Evolutionary conservation across 345 rosid species (phyloP).

Genomic region (Xanthoceras sorbifolium): DNA sequence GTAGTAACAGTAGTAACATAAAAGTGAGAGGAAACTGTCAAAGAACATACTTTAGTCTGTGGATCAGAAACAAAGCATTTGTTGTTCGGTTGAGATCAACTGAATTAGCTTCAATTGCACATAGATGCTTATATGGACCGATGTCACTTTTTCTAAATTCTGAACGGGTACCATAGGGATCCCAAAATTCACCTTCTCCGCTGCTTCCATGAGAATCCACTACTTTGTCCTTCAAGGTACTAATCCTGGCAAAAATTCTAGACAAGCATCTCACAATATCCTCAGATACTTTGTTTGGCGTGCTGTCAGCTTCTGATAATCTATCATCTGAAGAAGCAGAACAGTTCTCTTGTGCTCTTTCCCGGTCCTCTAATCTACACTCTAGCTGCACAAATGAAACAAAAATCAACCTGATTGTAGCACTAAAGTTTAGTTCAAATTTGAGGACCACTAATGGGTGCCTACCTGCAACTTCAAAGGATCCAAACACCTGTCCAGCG

Average conservation of each 20-base stretch:
- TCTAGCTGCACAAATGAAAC: conserved; percentile 55
- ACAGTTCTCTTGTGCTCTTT: conserved; percentile 56
- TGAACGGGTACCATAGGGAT: conserved; percentile 59
- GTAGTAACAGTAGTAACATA: conserved; percentile 1
- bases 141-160: conserved; percentile 47
- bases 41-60: conserved; percentile 68
- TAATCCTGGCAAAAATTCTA: conserved; percentile 66
- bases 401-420: conserved; percentile 10
- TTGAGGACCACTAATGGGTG: background rate
- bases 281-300: conserved; percentile 77
- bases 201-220: conserved; percentile 25
- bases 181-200: conserved; percentile 34
- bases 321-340: conserved; percentile 44
- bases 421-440: background rate
- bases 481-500: conserved; percentile 33
- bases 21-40: background rate
- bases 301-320: conserved; percentile 37
- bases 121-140: conserved; percentile 67
- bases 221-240: conserved; percentile 54
- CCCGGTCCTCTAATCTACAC: conserved; percentile 59
- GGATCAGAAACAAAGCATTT: conserved; percentile 61
- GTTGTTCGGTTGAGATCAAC: conserved; percentile 58
- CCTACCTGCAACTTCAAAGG: conserved; percentile 43
- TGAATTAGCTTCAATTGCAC: conserved; percentile 53
- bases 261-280: conserved; percentile 62